phyloP scores from a whole-genome alignment of 768 basidiomycete genomes.

The Leccinum olivaceopallidum region DNA sequence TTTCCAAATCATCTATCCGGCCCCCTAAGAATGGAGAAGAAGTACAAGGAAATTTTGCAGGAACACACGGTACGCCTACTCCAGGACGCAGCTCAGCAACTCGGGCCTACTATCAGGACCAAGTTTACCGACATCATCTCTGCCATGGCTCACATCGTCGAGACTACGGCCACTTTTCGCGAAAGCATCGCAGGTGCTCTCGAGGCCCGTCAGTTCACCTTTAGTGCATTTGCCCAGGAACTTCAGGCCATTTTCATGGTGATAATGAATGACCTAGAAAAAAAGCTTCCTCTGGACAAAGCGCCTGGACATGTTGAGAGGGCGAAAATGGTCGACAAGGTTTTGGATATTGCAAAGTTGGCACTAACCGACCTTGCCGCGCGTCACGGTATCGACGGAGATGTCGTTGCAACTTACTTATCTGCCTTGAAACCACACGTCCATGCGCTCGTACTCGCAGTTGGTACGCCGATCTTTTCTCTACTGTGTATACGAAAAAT shows the following conservation, averaged over 20 bases:
- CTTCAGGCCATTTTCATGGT: constrained; percentile 7
- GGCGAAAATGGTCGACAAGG: constrained; percentile 5
- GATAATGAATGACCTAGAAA: constrained; percentile 3
- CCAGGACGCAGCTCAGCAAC: neutral
- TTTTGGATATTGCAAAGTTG: constrained; percentile 2
- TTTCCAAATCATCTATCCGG: constrained; percentile 2
- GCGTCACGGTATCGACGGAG: constrained; percentile 9
- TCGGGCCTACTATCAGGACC: constrained; percentile 4
- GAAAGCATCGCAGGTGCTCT: constrained; percentile 5
- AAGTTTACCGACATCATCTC: constrained; percentile 9
- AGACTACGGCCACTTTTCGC: constrained; percentile 14
- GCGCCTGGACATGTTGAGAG: constrained; percentile 9
- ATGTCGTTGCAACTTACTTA: constrained; percentile 6
- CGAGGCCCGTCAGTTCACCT: constrained; percentile 3
- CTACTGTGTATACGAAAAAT: neutral
- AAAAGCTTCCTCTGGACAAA: neutral
- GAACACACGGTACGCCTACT: constrained; percentile 8
- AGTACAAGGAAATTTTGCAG: constrained; percentile 5
- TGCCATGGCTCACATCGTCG: constrained; percentile 10
- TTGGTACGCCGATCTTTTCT: constrained; percentile 5
- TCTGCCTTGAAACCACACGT: constrained; percentile 11
- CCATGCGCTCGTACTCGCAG: constrained; percentile 4
- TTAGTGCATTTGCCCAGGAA: constrained; percentile 9
- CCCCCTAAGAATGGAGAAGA: constrained; percentile 11
- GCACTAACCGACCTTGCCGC: constrained; percentile 4